phyloP scores from a whole-genome alignment of 768 basidiomycete genomes.

The Tubosaeta sp. region DNA sequence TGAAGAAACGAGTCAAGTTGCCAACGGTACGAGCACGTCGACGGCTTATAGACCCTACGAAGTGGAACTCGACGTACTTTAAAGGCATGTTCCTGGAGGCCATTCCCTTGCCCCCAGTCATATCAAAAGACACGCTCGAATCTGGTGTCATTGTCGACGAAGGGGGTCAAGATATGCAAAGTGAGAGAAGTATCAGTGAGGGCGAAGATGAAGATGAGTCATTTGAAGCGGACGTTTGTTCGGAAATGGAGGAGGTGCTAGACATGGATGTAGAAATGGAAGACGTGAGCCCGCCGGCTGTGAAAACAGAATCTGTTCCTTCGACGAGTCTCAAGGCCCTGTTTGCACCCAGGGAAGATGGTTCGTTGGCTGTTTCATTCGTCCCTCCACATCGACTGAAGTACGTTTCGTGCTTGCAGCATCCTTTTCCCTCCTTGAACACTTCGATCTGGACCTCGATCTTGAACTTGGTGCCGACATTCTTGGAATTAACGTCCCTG shows the following conservation, averaged over 20 bases:
- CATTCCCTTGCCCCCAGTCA: conserved; percentile 6
- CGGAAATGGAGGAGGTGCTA: neutral
- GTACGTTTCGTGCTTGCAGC: conserved; percentile 29
- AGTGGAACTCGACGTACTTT: conserved; percentile 66
- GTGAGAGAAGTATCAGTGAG: neutral
- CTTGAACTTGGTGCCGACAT: conserved; percentile 63
- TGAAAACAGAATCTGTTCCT: conserved; percentile 2
- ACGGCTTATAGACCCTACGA: conserved; percentile 66
- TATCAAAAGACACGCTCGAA: neutral
- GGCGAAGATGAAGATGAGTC: neutral
- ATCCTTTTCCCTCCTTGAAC: conserved; percentile 71
- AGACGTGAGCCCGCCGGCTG: neutral
- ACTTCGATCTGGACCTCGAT: conserved; percentile 73
- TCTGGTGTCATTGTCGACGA: neutral
- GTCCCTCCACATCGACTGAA: neutral
- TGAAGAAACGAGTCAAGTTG: conserved; percentile 45
- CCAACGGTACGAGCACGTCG: conserved; percentile 56
- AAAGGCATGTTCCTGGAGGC: conserved; percentile 64
- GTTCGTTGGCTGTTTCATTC: conserved; percentile 33
- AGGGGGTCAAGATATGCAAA: neutral
- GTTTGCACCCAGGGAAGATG: conserved; percentile 36
- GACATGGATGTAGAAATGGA: conserved; percentile 14
- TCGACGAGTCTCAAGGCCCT: conserved; percentile 54
- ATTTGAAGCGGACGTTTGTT: neutral
- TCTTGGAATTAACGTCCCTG: conserved; percentile 20